phyloP scores from a whole-genome alignment of 768 basidiomycete genomes.

The Cyathus striatus region DNA sequence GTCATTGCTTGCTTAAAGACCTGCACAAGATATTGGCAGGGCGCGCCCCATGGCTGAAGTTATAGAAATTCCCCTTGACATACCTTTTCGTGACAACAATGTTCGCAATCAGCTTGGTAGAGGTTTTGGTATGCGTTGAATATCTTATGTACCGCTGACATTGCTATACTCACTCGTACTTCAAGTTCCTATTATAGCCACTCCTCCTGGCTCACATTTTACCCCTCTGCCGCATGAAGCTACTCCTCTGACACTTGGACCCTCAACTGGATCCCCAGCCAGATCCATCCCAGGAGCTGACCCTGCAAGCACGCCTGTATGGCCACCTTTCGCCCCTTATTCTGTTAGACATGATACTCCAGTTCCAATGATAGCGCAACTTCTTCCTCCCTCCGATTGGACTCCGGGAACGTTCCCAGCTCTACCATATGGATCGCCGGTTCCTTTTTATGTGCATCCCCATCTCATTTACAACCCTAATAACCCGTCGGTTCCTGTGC shows the following conservation, averaged over 20 bases:
- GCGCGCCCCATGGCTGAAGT: too few species aligned
- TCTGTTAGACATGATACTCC: neutral
- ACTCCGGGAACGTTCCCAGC: conserved; percentile 5
- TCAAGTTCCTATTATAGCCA: neutral
- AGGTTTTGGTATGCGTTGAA: too few species aligned
- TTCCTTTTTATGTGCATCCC: conserved; percentile 20
- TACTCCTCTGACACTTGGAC: neutral
- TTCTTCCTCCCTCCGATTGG: conserved; percentile 1
- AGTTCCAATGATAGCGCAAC: neutral
- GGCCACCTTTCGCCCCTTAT: neutral
- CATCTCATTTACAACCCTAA: conserved; percentile 32
- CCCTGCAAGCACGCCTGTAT: neutral
- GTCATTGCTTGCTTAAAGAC: too few species aligned
- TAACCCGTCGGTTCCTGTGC: conserved; percentile 25
- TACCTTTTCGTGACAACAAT: too few species aligned
- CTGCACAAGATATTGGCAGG: too few species aligned
- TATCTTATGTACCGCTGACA: too few species aligned
- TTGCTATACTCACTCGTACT: too few species aligned
- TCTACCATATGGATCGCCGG: conserved; percentile 4
- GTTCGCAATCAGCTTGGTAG: too few species aligned
- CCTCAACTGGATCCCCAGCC: neutral
- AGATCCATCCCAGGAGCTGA: too few species aligned
- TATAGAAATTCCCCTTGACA: too few species aligned
- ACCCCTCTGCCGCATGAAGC: neutral
- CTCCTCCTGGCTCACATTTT: neutral